Percentiles rank a stretch among this genome's conserved stretches.
Evolutionary conservation across 352 stramenopile species (phyloP).

Genomic region (Pythium vanterpoolii): DNA sequence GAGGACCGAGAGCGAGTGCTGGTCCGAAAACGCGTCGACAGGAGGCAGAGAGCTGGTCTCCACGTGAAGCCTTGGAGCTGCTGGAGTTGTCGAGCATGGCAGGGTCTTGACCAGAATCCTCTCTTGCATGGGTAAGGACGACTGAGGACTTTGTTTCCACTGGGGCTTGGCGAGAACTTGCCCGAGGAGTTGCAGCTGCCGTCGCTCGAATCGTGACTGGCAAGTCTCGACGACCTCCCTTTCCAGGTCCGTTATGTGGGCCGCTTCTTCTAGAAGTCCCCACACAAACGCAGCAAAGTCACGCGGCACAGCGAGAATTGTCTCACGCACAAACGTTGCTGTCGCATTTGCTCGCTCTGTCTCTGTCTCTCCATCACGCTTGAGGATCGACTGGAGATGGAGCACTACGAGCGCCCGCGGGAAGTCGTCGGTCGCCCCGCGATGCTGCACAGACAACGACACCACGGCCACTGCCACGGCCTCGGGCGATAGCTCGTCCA

Average conservation of each 20-base stretch:
- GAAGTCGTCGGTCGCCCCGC: constrained; percentile 38
- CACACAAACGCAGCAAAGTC: constrained; percentile 57
- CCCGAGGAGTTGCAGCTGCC: constrained; percentile 15
- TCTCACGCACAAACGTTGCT: constrained; percentile 41
- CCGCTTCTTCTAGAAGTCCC: constrained; percentile 30
- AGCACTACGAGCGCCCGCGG: constrained; percentile 64
- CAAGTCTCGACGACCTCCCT: neutral
- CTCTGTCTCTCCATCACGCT: neutral
- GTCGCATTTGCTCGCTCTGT: neutral
- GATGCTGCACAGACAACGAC: constrained; percentile 64
- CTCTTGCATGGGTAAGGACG: neutral
- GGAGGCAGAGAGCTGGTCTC: neutral
- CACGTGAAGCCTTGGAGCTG: too few species aligned
- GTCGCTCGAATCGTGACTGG: constrained; percentile 3
- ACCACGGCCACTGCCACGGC: constrained; percentile 51
- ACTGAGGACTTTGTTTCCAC: neutral
- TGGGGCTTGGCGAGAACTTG: neutral
- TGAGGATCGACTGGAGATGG: constrained; percentile 49
- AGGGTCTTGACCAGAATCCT: neutral
- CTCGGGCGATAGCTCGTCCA: constrained; percentile 16
- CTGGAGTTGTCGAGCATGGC: too few species aligned
- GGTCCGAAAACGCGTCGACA: neutral
- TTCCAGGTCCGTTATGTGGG: neutral
- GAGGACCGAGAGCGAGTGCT: neutral
- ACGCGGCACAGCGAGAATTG: constrained; percentile 43